Conservation (phyloP, 352 stramenopile genomes). For the Phytophthora tubulina region DNA sequence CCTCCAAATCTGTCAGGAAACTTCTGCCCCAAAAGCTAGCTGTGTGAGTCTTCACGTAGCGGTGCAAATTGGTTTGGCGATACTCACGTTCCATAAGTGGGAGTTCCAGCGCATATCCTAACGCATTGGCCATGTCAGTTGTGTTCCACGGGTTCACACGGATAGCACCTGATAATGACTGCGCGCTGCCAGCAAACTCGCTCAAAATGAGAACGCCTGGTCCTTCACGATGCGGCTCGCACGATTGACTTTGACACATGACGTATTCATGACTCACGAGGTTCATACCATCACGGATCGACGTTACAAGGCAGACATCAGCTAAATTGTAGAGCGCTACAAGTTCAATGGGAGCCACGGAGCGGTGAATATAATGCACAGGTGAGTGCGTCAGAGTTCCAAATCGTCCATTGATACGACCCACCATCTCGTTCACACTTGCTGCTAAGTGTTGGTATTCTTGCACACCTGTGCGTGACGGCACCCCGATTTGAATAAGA, state of each 20-base stretch:
- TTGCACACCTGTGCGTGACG: conserved; percentile 80
- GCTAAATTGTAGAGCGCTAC: conserved; percentile 92
- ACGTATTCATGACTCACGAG: conserved; percentile 93
- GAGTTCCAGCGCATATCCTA: conserved; percentile 80
- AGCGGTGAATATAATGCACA: conserved; percentile 91
- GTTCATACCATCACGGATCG: conserved; percentile 92
- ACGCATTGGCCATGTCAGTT: conserved; percentile 72
- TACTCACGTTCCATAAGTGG: conserved; percentile 88
- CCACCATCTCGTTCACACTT: conserved; percentile 90
- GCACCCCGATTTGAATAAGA: conserved; percentile 95
- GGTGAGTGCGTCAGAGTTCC: conserved; percentile 87
- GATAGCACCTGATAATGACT: conserved; percentile 90
- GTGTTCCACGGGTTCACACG: conserved; percentile 92
- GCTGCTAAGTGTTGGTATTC: conserved; percentile 88
- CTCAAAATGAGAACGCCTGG: conserved; percentile 89
- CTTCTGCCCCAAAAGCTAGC: conserved; percentile 87
- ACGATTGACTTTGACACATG: conserved; percentile 81
- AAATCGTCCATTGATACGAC: conserved; percentile 89
- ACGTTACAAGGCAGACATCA: conserved; percentile 91
- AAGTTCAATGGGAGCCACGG: conserved; percentile 81
- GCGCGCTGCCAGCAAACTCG: conserved; percentile 90
- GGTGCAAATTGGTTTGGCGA: conserved; percentile 84
- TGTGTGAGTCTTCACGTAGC: conserved; percentile 90
- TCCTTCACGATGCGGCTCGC: conserved; percentile 63
- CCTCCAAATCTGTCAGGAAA: conserved; percentile 82